Evolutionary conservation across 371 early-diverging fungal genomes (phyloP).

Genomic region (Gilbertella persicaria): DNA sequence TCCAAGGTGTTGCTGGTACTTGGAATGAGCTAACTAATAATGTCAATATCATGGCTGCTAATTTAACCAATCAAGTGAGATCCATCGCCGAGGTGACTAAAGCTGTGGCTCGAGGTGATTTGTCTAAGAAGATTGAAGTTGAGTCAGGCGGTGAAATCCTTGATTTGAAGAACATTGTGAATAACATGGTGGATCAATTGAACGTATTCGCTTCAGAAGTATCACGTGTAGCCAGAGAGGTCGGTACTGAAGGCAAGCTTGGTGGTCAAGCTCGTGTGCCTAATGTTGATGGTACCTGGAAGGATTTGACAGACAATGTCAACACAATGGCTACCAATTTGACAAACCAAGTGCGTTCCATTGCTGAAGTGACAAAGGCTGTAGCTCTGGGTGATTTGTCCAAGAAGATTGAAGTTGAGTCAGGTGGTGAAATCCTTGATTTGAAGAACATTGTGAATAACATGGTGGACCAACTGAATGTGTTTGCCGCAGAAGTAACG

Average conservation of each 20-base stretch:
- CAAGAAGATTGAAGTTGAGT: slow-evolving; percentile 30
- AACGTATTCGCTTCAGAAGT: slow-evolving; percentile 24
- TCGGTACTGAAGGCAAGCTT: slow-evolving; percentile 24
- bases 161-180: slow-evolving; percentile 23
- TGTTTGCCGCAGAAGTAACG: slow-evolving; percentile 42
- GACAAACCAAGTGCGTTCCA: slow-evolving; percentile 45
- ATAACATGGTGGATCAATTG: slow-evolving; percentile 28
- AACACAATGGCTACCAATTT: slow-evolving; percentile 46
- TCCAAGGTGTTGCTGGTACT: slow-evolving; percentile 57
- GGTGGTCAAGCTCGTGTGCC: slow-evolving; percentile 47
- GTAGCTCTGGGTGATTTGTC: slow-evolving; percentile 49
- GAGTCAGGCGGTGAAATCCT: slow-evolving; percentile 25
- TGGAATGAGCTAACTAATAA: slow-evolving; percentile 68
- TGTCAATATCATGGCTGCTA: slow-evolving; percentile 65
- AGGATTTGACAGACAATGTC: slow-evolving; percentile 60
- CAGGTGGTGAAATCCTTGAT: slow-evolving; percentile 35
- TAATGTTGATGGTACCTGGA: slow-evolving; percentile 62
- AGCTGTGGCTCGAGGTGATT: slow-evolving; percentile 57
- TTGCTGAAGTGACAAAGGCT: slow-evolving; percentile 43
- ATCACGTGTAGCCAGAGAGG: slow-evolving; percentile 22
- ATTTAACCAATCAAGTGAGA: slow-evolving; percentile 60
- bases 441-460: slow-evolving; percentile 37
- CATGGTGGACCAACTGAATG: slow-evolving; percentile 48
- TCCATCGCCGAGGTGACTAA: slow-evolving; percentile 60
- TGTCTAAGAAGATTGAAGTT: slow-evolving; percentile 44